Evolutionary conservation across 2,329 filamentous ascomycete species (phyloP).

Genomic region (Botrytis byssoidea): DNA sequence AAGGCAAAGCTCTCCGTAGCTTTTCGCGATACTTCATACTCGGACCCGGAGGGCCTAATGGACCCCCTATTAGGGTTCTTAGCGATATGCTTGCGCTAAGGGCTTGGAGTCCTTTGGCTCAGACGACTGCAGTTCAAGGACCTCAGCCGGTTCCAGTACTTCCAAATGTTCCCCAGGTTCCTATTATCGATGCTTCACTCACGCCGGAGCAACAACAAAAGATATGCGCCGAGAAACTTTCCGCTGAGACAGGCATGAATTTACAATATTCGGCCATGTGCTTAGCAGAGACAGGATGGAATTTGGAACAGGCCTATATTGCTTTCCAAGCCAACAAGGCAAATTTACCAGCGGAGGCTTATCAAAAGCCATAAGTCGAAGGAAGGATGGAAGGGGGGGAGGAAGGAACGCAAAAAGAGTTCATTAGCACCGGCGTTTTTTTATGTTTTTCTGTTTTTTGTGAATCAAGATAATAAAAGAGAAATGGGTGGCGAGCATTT

Average conservation of each 20-base stretch:
- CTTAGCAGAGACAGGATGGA: slow-evolving; percentile 75
- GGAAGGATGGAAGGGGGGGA: neutral
- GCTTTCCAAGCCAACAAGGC: slow-evolving; percentile 77
- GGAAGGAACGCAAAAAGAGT: neutral
- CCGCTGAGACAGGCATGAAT: slow-evolving; percentile 77
- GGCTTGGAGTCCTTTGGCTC: slow-evolving; percentile 56
- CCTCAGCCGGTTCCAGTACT: neutral
- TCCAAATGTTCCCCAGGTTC: slow-evolving; percentile 25
- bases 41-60: slow-evolving; percentile 67
- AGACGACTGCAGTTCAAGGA: slow-evolving; percentile 24
- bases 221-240: slow-evolving; percentile 72
- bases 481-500: neutral
- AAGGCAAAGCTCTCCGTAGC: slow-evolving; percentile 64
- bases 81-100: slow-evolving; percentile 76
- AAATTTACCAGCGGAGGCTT: slow-evolving; percentile 27
- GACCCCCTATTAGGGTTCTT: slow-evolving; percentile 63
- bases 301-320: slow-evolving; percentile 70
- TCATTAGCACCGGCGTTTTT: neutral
- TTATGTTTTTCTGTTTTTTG: neutral
- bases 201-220: slow-evolving; percentile 49
- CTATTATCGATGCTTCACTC: slow-evolving; percentile 20
- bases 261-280: slow-evolving; percentile 77
- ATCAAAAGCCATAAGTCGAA: slow-evolving; percentile 1
- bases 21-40: slow-evolving; percentile 81
- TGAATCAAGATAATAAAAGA: neutral